A percentile compares a stretch with the other conserved stretches of the same genome.
phyloP scores from a whole-genome alignment of 495 filamentous ascomycete species.

The Clohesyomyces aquaticus region DNA sequence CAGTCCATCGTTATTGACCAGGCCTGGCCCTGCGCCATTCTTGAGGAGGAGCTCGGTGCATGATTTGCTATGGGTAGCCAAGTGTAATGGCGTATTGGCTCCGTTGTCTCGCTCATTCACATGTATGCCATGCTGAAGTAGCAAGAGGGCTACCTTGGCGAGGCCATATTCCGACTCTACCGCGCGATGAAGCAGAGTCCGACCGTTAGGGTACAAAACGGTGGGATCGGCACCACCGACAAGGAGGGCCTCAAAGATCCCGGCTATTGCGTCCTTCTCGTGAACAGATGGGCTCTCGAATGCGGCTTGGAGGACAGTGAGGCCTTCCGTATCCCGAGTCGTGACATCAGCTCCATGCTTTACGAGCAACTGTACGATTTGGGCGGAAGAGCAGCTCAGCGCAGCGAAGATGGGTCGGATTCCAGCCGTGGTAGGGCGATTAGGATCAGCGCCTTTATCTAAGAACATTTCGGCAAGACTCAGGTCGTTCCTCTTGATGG shows the following conservation, averaged over 20 bases:
- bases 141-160: slow-evolving; percentile 18
- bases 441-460: slow-evolving; percentile 32
- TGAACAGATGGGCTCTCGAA: slow-evolving; percentile 23
- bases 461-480: slow-evolving; percentile 29
- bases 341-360: slow-evolving; percentile 32
- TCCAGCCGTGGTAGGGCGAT: slow-evolving; percentile 20
- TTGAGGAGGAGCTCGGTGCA: slow-evolving; percentile 34
- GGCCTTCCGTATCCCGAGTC: slow-evolving; percentile 16
- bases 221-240: slow-evolving; percentile 13
- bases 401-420: slow-evolving; percentile 27
- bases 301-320: slow-evolving; percentile 24
- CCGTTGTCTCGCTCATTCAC: slow-evolving; percentile 24
- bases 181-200: slow-evolving; percentile 28
- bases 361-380: slow-evolving; percentile 22
- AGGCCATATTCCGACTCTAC: slow-evolving; percentile 18
- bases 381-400: slow-evolving; percentile 22
- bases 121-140: slow-evolving; percentile 20
- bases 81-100: slow-evolving; percentile 21
- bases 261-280: slow-evolving; percentile 29
- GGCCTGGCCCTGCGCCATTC: slow-evolving; percentile 19
- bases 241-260: slow-evolving; percentile 26
- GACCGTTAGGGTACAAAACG: slow-evolving; percentile 16
- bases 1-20: slow-evolving; percentile 12
- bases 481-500: slow-evolving; percentile 30
- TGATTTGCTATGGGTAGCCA: slow-evolving; percentile 15